Evolutionary conservation across 2,329 filamentous ascomycete genomes (phyloP), one percentile per base, ranked within the genome.

Genomic region (Neospermospora avenae): DNA sequence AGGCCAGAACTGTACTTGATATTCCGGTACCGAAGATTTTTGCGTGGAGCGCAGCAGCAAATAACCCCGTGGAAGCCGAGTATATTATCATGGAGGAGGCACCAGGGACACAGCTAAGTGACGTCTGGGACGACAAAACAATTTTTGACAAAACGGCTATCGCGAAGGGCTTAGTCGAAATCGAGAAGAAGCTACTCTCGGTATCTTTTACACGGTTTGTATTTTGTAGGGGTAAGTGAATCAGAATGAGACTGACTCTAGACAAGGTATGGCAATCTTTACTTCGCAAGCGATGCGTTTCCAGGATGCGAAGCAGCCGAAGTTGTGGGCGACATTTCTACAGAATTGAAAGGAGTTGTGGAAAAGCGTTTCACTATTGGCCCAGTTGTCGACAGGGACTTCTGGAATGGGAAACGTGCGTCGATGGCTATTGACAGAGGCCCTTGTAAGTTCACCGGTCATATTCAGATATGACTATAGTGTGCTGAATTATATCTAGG

Each of bases 41-140:
- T 39, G 60, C 63, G 31, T 67, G 65, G 63, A 63, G 58, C 28
- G 62, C 65, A 39, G 55, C 37, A 8, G 35, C 62, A 49, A 51
- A 66, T 11, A 68, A 72, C 60, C 65, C 65, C 20, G 69, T 70
- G 34, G 64, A 62, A 63, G 66, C 69, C 16, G 68, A 75, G 61
- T 76, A 77, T 57, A 75, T 76, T 51, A 72, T 77, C 41, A 75
- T 74, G 70, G 74, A 75, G 58, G 71, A 75, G 64, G 72, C 68
- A 13, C 34, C 57, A 61, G 72, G 74, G n/a, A 70, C 53, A 37
- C 65, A 65, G 57, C 65, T 76, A 52, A 60, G 16, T 5, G 59
- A 67, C 20, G 34, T 69, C 39, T 76, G 73, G 74, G 58, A 70
- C 34, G 61, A 67, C 7, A 67, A 72, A 57, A 60, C 63, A 22